Evolutionary conservation across 257 asterid species (phyloP).

Genomic region (Ballota nigra): DNA sequence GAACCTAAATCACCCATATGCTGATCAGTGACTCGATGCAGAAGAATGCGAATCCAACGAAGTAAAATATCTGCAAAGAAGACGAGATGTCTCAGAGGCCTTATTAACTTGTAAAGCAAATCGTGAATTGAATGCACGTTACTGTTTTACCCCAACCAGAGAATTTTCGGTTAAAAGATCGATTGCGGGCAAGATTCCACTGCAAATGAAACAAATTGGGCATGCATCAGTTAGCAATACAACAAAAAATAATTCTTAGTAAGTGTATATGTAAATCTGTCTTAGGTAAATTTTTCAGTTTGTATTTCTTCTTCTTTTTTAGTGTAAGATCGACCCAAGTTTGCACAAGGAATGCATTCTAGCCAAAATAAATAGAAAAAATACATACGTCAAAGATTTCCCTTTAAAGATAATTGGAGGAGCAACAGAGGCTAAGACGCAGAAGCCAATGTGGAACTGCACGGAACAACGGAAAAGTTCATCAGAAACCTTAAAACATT

Average conservation of each 20-base stretch:
- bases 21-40: conserved; percentile 70
- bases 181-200: conserved; percentile 81
- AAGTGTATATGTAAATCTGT: background rate
- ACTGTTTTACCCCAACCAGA: conserved; percentile 62
- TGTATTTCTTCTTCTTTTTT: no score
- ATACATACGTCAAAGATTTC: conserved; percentile 77
- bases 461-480: conserved; percentile 14
- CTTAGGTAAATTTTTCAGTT: background rate
- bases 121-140: background rate
- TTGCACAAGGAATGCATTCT: conserved; percentile 5
- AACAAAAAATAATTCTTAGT: background rate
- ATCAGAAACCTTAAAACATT: conserved; percentile 8
- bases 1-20: conserved; percentile 93
- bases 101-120: background rate
- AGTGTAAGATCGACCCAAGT: no score
- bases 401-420: conserved; percentile 86
- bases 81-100: conserved; percentile 1
- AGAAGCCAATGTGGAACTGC: conserved; percentile 78
- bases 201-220: conserved; percentile 36
- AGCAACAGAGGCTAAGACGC: conserved; percentile 74
- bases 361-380: background rate
- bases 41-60: conserved; percentile 63
- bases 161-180: conserved; percentile 41
- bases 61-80: conserved; percentile 59
- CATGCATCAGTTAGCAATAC: conserved; percentile 5